phyloP scores from a whole-genome alignment of 2,329 filamentous ascomycete genomes.

The Monilinia laxa region DNA sequence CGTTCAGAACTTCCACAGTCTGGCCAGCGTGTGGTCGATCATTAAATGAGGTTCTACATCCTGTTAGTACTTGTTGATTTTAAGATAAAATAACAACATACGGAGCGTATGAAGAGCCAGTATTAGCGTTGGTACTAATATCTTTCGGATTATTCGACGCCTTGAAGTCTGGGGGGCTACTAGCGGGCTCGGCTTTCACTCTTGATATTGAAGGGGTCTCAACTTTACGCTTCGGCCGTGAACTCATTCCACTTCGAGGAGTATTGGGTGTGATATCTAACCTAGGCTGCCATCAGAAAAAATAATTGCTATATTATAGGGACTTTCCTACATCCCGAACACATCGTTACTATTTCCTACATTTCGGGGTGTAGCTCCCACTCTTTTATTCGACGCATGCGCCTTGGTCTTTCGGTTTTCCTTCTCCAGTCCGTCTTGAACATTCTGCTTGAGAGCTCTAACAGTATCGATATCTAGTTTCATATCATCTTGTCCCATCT shows the following conservation, averaged over 20 bases:
- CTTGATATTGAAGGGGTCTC: conserved; percentile 52
- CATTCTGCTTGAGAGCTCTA: conserved; percentile 77
- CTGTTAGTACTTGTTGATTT: conserved; percentile 40
- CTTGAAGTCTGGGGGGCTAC: conserved; percentile 49
- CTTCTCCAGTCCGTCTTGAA: conserved; percentile 81
- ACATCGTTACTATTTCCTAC: conserved; percentile 61
- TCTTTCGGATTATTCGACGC: conserved; percentile 38
- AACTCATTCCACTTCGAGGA: conserved; percentile 39
- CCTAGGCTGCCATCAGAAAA: conserved; percentile 43
- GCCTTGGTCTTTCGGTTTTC: conserved; percentile 64
- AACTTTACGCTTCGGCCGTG: conserved; percentile 38
- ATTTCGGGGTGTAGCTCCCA: conserved; percentile 62
- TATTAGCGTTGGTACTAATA: neutral
- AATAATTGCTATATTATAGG: neutral
- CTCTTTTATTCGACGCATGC: conserved; percentile 63
- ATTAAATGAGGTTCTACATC: conserved; percentile 62
- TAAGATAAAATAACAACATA: conserved; percentile 15
- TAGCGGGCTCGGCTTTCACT: conserved; percentile 46
- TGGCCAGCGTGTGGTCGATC: conserved; percentile 79
- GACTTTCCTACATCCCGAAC: conserved; percentile 69
- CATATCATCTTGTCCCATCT: conserved; percentile 81
- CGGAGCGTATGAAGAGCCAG: conserved; percentile 1
- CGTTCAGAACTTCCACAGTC: conserved; percentile 79
- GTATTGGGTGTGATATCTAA: conserved; percentile 69
- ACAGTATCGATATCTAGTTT: conserved; percentile 68